Evolutionary conservation across 352 stramenopile species (phyloP).

Genomic region (Globisporangium uncinulatum): DNA sequence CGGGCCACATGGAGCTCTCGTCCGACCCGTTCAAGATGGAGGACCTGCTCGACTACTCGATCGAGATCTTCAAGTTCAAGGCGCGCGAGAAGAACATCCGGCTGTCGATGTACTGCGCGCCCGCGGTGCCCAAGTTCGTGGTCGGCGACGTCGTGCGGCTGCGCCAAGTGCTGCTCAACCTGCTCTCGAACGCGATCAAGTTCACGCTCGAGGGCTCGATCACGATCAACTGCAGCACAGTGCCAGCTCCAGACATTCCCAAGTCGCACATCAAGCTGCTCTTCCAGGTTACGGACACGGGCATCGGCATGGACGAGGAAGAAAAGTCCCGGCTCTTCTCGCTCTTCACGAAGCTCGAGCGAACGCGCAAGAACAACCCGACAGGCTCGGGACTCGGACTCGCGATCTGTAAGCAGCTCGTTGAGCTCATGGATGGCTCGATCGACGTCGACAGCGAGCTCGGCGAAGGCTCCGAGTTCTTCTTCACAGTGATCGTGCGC

Average conservation of each 20-base stretch:
- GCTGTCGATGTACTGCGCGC: slow-evolving; percentile 53
- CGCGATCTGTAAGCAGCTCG: slow-evolving; percentile 69
- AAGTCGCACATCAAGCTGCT: slow-evolving; percentile 58
- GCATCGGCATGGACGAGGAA: slow-evolving; percentile 59
- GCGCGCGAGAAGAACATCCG: slow-evolving; percentile 77
- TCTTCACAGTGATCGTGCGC: slow-evolving; percentile 56
- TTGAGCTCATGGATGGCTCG: slow-evolving; percentile 64
- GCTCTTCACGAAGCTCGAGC: slow-evolving; percentile 60
- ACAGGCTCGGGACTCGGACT: slow-evolving; percentile 57
- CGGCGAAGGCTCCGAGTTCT: slow-evolving; percentile 61
- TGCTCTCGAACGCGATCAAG: slow-evolving; percentile 77
- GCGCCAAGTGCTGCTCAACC: slow-evolving; percentile 66
- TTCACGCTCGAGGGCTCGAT: slow-evolving; percentile 73
- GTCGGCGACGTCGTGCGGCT: slow-evolving; percentile 61
- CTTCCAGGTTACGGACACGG: slow-evolving; percentile 68
- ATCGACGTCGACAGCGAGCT: slow-evolving; percentile 69
- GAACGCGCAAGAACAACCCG: slow-evolving; percentile 65
- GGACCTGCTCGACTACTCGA: slow-evolving; percentile 64
- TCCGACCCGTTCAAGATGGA: slow-evolving; percentile 73
- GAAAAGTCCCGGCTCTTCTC: slow-evolving; percentile 62
- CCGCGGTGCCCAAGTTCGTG: slow-evolving; percentile 45
- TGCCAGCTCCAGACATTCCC: slow-evolving; percentile 42
- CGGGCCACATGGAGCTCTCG: slow-evolving; percentile 79
- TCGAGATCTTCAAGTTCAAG: slow-evolving; percentile 83
- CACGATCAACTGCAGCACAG: slow-evolving; percentile 53